These are phyloP conservation scores for Taphrina deformans DNA, from an alignment of 1,139 yeast genomes.

Conservation along the genomic window DNA sequence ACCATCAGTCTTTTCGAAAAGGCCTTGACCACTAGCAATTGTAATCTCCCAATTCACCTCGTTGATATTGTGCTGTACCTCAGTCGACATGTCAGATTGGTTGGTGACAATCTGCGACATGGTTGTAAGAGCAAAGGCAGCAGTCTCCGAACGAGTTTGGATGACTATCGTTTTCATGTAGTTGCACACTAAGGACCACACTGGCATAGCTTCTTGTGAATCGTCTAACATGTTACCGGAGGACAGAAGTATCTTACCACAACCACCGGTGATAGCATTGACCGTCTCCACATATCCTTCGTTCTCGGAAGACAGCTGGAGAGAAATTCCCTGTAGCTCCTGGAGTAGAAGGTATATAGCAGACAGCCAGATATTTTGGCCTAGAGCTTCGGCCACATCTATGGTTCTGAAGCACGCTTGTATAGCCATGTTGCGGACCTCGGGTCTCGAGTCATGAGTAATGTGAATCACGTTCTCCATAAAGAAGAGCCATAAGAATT, in stretches of 20 bases:
- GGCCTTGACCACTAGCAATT: neutral
- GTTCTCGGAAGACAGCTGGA: neutral
- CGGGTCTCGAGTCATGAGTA: constrained; percentile 21
- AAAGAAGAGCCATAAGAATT: constrained; percentile 24
- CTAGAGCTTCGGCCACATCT: neutral
- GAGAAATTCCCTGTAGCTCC: neutral
- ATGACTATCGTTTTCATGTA: neutral
- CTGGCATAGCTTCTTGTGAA: neutral
- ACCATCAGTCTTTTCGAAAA: neutral
- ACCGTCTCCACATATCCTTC: constrained; percentile 4
- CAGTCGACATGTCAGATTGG: neutral
- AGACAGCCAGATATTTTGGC: neutral
- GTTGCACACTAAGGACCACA: neutral
- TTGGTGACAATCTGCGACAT: neutral
- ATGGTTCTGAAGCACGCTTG: constrained; percentile 27
- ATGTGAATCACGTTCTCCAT: constrained; percentile 26
- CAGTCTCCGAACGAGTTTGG: neutral
- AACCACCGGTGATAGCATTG: neutral
- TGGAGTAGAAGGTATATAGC: neutral
- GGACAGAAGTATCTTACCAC: neutral
- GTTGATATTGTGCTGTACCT: neutral
- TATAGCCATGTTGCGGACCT: constrained; percentile 31
- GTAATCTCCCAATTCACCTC: neutral
- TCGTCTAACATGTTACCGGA: neutral
- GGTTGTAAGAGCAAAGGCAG: neutral